Base-by-base conservation (phyloP, 306 rosid genomes). In the Cyamopsis tetragonoloba region DNA sequence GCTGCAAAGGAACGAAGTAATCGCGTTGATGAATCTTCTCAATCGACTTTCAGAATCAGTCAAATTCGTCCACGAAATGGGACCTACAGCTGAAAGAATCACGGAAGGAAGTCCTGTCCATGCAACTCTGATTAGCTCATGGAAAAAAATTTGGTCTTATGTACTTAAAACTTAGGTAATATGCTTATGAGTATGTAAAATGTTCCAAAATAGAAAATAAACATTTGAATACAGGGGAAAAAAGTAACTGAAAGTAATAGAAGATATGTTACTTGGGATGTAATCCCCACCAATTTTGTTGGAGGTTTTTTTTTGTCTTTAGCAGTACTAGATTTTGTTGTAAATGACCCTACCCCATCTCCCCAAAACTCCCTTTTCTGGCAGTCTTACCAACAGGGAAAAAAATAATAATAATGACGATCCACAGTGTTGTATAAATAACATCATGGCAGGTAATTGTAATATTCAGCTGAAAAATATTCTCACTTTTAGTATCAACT, bases 1-100 rank as follows among this genome's bases (percentile, higher is more conserved):
- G 86, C 71, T 90, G 75, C 99, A 95, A 75, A 71, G 97, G 68
- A 95, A 95, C 66, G 99, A 95, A 77, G 96, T 95, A 54, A 95
- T 95, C 44, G 99, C 97, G 24, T 70, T 95, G 75, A 22, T 83
- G 74, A 95, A 95, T 83, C 86, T 90, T 66, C 99, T 95, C 27
- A 88, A 83, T 75, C 87, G 99, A 46, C 93, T 95, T 8, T 88
- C 99, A 0, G 95, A 95, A 74, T 95, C 99, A 0, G 71, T 95
- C 58, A 83, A 75, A 72, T 72, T 88, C 10, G 88, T 85, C 32
- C 82, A 87, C n/a, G 88, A 90, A 83, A 72, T 79, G 77, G 95
- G 87, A 47, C 85, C 87, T 4, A 49, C 92, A 4, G 79, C 77
- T 13, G 96, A 88, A 70, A 81, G 73, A 58, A 66, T 65, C 6